A percentile compares a stretch with the other conserved stretches of the same genome.
Conservation (phyloP, 1,284 basidiomycete species). For the Leccinum laetum region DNA sequence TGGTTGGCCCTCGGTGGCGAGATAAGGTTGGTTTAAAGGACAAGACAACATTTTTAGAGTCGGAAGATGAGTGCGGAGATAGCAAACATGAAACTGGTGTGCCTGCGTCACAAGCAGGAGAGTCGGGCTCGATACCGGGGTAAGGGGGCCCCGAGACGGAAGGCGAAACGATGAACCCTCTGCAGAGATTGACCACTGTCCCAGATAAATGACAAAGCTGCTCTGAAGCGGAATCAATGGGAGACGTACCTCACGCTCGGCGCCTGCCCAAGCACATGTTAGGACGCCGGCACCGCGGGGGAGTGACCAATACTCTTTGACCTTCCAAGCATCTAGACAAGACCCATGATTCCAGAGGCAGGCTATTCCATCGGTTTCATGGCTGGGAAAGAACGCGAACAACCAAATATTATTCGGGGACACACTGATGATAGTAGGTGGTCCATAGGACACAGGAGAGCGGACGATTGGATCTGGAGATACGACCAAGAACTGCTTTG, state of each 20-base stretch:
- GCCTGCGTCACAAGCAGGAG: constrained; percentile 60
- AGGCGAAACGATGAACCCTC: constrained; percentile 46
- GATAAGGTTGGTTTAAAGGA: constrained; percentile 42
- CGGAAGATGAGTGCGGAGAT: constrained; percentile 41
- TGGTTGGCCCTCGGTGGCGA: constrained; percentile 35
- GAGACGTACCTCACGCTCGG: constrained; percentile 54
- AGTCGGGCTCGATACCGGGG: constrained; percentile 48
- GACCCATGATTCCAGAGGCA: constrained; percentile 64
- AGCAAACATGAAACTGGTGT: constrained; percentile 50
- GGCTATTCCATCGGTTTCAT: constrained; percentile 51
- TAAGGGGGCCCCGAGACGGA: constrained; percentile 51
- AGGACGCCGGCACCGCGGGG: constrained; percentile 56
- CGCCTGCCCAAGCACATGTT: constrained; percentile 59
- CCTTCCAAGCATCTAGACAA: constrained; percentile 60
- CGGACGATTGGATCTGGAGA: constrained; percentile 49
- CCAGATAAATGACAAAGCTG: background rate
- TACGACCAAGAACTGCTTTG: constrained; percentile 58
- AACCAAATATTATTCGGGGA: constrained; percentile 61
- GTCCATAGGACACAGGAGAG: constrained; percentile 50
- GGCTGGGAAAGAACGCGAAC: constrained; percentile 73
- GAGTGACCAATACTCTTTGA: constrained; percentile 59
- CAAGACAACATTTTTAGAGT: constrained; percentile 46
- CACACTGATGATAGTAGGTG: constrained; percentile 61
- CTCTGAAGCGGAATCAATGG: background rate
- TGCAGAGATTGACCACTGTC: constrained; percentile 50